phyloP scores from a whole-genome alignment of 768 basidiomycete species.

The Rubroboletus pulcherrimus region DNA sequence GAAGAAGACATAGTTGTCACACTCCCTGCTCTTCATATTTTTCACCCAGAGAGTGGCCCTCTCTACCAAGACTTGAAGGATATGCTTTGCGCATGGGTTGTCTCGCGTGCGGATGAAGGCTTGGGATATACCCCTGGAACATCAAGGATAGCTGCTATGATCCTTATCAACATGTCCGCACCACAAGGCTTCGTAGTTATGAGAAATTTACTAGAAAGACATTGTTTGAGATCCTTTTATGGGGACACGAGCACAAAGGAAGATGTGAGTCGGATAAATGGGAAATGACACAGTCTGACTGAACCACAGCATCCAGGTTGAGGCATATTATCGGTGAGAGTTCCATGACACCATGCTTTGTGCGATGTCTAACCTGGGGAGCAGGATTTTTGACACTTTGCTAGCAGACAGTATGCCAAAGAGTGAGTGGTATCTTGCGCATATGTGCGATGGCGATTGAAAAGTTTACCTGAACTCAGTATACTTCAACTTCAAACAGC shows the following conservation, averaged over 20 bases:
- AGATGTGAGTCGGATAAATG: slow-evolving; percentile 56
- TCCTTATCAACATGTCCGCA: slow-evolving; percentile 76
- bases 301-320: slow-evolving; percentile 51
- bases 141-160: slow-evolving; percentile 80
- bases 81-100: slow-evolving; percentile 84
- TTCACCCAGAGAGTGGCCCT: slow-evolving; percentile 71
- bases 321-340: slow-evolving; percentile 82
- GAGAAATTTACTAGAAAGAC: slow-evolving; percentile 81
- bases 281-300: slow-evolving; percentile 25
- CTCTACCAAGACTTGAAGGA: slow-evolving; percentile 80
- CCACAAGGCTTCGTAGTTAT: slow-evolving; percentile 76
- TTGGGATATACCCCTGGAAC: slow-evolving; percentile 68
- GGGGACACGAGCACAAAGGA: slow-evolving; percentile 66
- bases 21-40: slow-evolving; percentile 76
- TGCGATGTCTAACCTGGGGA: slow-evolving; percentile 11
- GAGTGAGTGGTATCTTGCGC: slow-evolving; percentile 44
- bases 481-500: slow-evolving; percentile 93
- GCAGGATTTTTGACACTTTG: slow-evolving; percentile 87
- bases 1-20: slow-evolving; percentile 75
- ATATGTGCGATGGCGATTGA: not conserved
- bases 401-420: slow-evolving; percentile 93
- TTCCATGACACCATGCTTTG: not conserved
- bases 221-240: slow-evolving; percentile 83
- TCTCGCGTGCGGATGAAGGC: slow-evolving; percentile 78
- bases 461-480: slow-evolving; percentile 41